Evolutionary conservation across 441 rosid genomes (phyloP), one percentile per base, ranked within the genome.

Genomic region (Pelargonium cotyledonis): DNA sequence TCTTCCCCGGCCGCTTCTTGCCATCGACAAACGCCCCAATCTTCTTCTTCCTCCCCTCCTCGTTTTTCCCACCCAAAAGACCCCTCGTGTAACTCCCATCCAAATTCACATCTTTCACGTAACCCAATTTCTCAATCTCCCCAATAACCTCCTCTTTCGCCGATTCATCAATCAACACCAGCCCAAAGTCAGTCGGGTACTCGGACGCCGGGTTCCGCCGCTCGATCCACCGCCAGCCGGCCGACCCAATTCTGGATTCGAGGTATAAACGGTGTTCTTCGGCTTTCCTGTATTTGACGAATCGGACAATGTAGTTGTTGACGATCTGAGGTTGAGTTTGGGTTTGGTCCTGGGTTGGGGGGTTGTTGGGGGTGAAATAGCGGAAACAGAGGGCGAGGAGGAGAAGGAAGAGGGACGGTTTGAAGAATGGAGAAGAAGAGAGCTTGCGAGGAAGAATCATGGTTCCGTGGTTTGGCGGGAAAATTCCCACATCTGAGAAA

Each of bases 181-280:
- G 72, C 38, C 91, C 99, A 18, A 95, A 95, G 68, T 95, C 99
- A 26, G 99, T 92, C 14, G 96, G 87, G 65, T 76, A 95, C 60
- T 75, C 79, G 76, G 91, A 76, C 7, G 98, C 97, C 15, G 91
- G 88, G 65, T 92, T 95, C 40, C 71, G 74, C 74, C 98, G 85
- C 82, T 84, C 86, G 85, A 92, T 82, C 99, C 99, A 90, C 61
- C 82, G 78, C 99, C 97, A 92, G 14, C 90, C 89, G 38, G 44
- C 78, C 65, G 88, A 80, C 75, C 78, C 77, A 70, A 90, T 63
- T 70, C 66, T 61, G 18, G 88, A 85, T 76, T 83, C 81, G 76
- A 95, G 84, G 81, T 85, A 86, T 14, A 66, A 53, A 2, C 84
- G 86, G 76, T 88, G 91, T 67, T 81, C 78, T 31, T 81, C 80